phyloP scores from a whole-genome alignment of 768 basidiomycete species.

The Phlegmacium glaucopus region DNA sequence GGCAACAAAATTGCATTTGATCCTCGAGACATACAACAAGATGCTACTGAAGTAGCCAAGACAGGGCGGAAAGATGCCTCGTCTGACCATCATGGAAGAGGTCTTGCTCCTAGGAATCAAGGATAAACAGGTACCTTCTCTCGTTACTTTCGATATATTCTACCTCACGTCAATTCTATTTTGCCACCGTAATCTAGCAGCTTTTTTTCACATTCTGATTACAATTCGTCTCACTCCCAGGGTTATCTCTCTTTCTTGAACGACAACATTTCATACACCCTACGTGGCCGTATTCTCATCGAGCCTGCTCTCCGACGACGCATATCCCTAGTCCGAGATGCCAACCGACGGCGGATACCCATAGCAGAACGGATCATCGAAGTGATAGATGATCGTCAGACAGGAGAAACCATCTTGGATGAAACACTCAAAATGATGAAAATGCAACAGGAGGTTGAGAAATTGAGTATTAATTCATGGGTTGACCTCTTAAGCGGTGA shows the following conservation, averaged over 20 bases:
- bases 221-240: no score
- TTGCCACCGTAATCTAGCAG: no score
- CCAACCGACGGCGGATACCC: constrained; percentile 66
- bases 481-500: constrained; percentile 91
- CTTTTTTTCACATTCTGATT: no score
- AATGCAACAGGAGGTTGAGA: constrained; percentile 66
- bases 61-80: constrained; percentile 74
- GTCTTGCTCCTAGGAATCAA: constrained; percentile 88
- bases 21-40: no score
- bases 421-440: no score
- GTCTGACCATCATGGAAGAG: constrained; percentile 96
- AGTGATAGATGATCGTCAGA: no score
- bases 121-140: no score
- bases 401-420: no score
- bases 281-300: constrained; percentile 97
- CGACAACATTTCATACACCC: constrained; percentile 98
- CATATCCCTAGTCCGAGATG: constrained; percentile 88
- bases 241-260: constrained; percentile 99
- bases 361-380: constrained; percentile 78
- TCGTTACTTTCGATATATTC: no score
- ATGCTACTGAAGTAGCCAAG: constrained; percentile 57
- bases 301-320: constrained; percentile 94
- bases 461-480: constrained; percentile 86
- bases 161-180: no score
- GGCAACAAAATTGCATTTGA: constrained; percentile 90